Conservation (phyloP, 257 asterid species). For the Anisodus tanguticus region DNA sequence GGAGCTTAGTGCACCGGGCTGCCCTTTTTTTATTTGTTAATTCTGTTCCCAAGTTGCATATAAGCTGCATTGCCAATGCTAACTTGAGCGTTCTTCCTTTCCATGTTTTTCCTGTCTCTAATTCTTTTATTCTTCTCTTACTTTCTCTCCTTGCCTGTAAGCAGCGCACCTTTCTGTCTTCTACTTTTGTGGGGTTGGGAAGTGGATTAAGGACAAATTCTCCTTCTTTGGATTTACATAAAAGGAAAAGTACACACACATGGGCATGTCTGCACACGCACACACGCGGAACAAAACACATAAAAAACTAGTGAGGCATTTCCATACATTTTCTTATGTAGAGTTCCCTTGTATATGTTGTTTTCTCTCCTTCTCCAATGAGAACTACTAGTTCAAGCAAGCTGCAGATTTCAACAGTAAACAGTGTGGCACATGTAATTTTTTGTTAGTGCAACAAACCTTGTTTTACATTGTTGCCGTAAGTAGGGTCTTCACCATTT, state of each 20-base stretch:
- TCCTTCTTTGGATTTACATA: neutral
- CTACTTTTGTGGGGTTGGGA: neutral
- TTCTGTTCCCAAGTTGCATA: neutral
- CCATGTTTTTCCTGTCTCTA: neutral
- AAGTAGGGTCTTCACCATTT: constrained; percentile 7
- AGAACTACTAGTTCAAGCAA: neutral
- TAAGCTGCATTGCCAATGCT: neutral
- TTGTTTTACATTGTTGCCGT: neutral
- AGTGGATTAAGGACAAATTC: neutral
- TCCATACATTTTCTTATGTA: neutral
- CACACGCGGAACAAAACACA: neutral
- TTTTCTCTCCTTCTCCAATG: neutral
- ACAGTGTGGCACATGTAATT: neutral
- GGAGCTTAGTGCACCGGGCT: no score
- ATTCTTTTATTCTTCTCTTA: constrained; percentile 16
- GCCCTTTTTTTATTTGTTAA: no score
- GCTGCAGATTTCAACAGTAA: neutral
- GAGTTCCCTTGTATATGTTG: neutral
- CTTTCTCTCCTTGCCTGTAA: neutral
- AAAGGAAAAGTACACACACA: neutral
- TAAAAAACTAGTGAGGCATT: neutral
- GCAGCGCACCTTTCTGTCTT: neutral
- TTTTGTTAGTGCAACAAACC: neutral
- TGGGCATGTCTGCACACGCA: neutral
- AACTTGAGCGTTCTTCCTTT: neutral